Conservation (phyloP, 2,329 filamentous ascomycete genomes). For the Colletotrichum plurivorum region DNA sequence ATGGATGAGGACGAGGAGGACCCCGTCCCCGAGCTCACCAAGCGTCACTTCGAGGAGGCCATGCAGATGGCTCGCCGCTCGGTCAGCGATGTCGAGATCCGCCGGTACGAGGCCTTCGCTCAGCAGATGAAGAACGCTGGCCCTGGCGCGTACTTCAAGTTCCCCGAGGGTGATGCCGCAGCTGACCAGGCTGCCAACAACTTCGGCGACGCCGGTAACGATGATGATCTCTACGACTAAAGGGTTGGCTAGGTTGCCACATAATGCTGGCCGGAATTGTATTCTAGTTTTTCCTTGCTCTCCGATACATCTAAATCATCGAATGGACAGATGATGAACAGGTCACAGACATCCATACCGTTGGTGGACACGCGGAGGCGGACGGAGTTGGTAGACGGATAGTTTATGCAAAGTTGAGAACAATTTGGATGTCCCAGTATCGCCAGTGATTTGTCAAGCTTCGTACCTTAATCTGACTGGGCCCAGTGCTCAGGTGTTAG, state of each 20-base stretch:
- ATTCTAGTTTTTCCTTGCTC: conserved; percentile 62
- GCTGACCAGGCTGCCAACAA: conserved; percentile 71
- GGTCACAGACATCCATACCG: conserved; percentile 23
- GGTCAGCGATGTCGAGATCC: conserved; percentile 96
- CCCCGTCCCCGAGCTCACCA: conserved; percentile 95
- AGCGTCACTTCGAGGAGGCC: conserved; percentile 97
- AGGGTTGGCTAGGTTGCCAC: conserved; percentile 45
- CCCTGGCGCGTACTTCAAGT: conserved; percentile 97
- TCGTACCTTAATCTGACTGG: too few relatives aligned
- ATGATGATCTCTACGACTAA: conserved; percentile 98
- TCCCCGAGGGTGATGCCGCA: conserved; percentile 81
- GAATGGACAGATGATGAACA: conserved; percentile 34
- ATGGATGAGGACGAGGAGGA: conserved; percentile 92
- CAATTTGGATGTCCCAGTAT: background rate
- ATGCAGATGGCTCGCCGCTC: conserved; percentile 96
- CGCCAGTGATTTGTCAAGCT: too few relatives aligned
- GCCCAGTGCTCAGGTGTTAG: too few relatives aligned
- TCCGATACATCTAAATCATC: conserved; percentile 52
- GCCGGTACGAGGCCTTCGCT: conserved; percentile 97
- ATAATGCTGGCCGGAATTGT: conserved; percentile 50
- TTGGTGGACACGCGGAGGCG: conserved; percentile 31
- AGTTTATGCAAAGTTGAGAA: conserved; percentile 37
- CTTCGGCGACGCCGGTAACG: conserved; percentile 90
- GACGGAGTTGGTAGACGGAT: conserved; percentile 42
- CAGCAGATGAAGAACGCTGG: conserved; percentile 99